A percentile compares a stretch with the other conserved stretches of the same genome.
phyloP scores from a whole-genome alignment of 1,284 basidiomycete genomes.

The Ganoderma sinense region DNA sequence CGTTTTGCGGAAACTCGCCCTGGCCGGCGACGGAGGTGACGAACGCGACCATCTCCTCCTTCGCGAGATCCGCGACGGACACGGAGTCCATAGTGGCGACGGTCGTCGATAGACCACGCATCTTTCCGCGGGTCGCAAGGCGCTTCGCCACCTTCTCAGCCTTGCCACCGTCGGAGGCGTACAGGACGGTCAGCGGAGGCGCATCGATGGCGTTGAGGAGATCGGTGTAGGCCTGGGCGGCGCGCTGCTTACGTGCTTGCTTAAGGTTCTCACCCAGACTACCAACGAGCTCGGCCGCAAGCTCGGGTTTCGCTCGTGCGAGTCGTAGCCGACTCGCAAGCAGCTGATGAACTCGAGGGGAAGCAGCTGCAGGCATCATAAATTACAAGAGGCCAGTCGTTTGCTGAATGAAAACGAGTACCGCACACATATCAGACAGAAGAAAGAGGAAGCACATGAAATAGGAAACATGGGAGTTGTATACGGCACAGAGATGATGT shows the following conservation, averaged over 20 bases:
- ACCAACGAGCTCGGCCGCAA: constrained; percentile 87
- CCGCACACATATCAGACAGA: no score
- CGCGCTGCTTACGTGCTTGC: constrained; percentile 85
- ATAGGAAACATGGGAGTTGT: no score
- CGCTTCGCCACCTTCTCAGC: constrained; percentile 97
- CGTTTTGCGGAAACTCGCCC: constrained; percentile 98
- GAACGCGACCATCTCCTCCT: constrained; percentile 88
- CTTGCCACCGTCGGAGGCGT: constrained; percentile 93
- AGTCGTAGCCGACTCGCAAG: background rate
- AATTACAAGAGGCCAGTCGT: no score
- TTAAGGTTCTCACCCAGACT: constrained; percentile 87
- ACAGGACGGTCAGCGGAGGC: constrained; percentile 89
- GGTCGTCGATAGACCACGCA: constrained; percentile 84
- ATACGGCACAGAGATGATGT: no score
- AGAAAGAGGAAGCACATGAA: no score
- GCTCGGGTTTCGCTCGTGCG: constrained; percentile 62
- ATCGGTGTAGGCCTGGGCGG: constrained; percentile 87
- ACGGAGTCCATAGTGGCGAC: constrained; percentile 81
- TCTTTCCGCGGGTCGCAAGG: constrained; percentile 84
- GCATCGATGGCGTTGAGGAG: constrained; percentile 89
- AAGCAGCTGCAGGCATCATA: no score
- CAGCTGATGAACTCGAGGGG: no score
- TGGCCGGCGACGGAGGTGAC: constrained; percentile 98
- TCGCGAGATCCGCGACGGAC: constrained; percentile 75
- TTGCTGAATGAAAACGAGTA: no score